Evolutionary conservation across 2,329 filamentous ascomycete genomes (phyloP), one percentile per base, ranked within the genome.

Genomic region (Xylaria multiplex): DNA sequence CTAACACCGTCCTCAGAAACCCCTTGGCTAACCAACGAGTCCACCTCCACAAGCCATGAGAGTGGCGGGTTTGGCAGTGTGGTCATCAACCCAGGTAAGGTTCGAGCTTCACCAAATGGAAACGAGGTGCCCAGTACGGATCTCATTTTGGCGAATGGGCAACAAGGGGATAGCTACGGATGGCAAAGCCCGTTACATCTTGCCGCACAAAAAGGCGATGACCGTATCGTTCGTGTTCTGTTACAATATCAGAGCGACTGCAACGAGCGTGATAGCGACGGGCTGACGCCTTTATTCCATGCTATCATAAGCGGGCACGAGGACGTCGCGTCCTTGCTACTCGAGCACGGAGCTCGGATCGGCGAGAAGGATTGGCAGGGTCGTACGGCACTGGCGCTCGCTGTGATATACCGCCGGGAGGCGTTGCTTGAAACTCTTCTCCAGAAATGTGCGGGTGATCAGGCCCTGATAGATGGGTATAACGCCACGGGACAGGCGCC

Each of bases 161-260:
- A 7, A 7, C 7, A 3, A 7, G 32, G 8, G 2, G 32, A 35
- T 7, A 35, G 32, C 6, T 35, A 3, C 9, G 49, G 59, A 6
- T 57, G 53, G 53, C 35, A 66, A 57, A 73, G 40, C 49, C 32
- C 62, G 6, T 37, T 59, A 22, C 49, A 59, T 35, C 48, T 65
- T 11, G 55, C 55, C 2, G 62, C 56, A 11, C 30, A 45, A 7
- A 49, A 35, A 7, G 60, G 53, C 9, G 32, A 57, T 16, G 30
- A 52, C 2, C 16, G 30, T 1, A 63, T 63, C 19, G 42, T 50
- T 4, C 42, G 46, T 11, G 32, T 42, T 7, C 32, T 64, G 8
- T 19, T 64, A 7, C 30, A 37, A 37, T 13, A 37, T 37, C 37
- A 54, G 8, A 37, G 16, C 24, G 61, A 63, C 54, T 53, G 61